Evolutionary conservation across 495 filamentous ascomycete genomes (phyloP), one percentile per base, ranked within the genome.

Genomic region (Chaetomium tenue): DNA sequence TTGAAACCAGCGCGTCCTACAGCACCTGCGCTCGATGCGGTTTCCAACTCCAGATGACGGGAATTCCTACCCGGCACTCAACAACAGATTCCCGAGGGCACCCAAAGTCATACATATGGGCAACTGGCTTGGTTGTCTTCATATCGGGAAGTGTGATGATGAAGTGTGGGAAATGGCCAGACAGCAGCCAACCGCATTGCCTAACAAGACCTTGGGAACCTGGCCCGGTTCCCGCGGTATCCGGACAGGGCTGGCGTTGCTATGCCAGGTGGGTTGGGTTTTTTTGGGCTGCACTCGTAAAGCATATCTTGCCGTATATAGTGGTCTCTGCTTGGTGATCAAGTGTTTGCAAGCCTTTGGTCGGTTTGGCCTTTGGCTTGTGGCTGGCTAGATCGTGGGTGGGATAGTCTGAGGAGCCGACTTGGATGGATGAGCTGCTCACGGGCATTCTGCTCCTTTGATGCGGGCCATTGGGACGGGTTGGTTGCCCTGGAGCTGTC

Each of bases 271-370:
- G n/a, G 50, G 42, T 46, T 26, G 12, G 26, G 13, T 16, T 51
- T 16, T 51, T 30, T 30, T 58, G 66, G 61, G 55, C 26, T 68
- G 66, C 62, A 70, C 61, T 70, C 71, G 74, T 74, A 76, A 73
- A 73, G 72, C 74, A 61, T 69, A 69, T 70, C 54, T 63, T 69
- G 69, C 66, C 69, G 69, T 76, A 74, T 76, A 71, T 74, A 76
- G 72, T 71, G 63, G 65, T 70, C 37, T 59, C 52, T 61, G 51
- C 52, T 66, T 68, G 67, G 61, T 68, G 65, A 72, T 63, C 58
- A 63, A 67, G 62, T 70, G 66, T 66, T 58, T 61, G 70, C 67
- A 57, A 65, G 39, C 39, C 52, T 57, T 52, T 46, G 61, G 60
- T 46, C 47, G 28, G 22, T 22, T 26, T 22, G 50, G n/a, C 44